Evolutionary conservation across 2,329 filamentous ascomycete genomes (phyloP), one percentile per base, ranked within the genome.

Genomic region (Xylariaceae sp.): DNA sequence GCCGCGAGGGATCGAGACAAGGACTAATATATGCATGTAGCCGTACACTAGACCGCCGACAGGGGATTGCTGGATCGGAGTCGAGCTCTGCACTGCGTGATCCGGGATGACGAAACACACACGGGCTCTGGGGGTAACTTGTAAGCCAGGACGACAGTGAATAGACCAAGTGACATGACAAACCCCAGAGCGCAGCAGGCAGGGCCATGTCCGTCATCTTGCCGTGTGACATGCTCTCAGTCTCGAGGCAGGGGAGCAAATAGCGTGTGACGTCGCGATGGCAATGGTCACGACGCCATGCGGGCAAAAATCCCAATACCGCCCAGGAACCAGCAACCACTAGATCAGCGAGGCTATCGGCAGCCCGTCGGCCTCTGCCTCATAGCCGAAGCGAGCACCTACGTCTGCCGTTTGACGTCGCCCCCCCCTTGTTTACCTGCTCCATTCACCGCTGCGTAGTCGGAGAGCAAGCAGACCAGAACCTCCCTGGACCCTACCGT

Each of bases 11-110:
- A 51, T 51, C 53, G 51, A 44, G 53, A 47, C 59, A 42, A 58
- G 61, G 61, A 56, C 55, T 43, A 47, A 58, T 57, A 51, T 59
- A 63, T 66, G 65, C 61, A 61, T 48, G 58, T 46, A 65, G 51
- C 65, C 65, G 64, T 45, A 46, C 44, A 53, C 53, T 55, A 51
- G 56, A 53, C 41, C 30, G 37, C 46, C 32, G 57, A 48, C 57
- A 62, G 53, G 57, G 61, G 56, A 53, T 54, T 56, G 54, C 63
- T 62, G 60, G 60, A 63, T 64, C 59, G 62, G 56, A 56, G 44
- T 57, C 56, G 58, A 56, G 49, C 49, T 58, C 48, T 62, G 58
- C 62, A 8, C 26, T 54, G 18, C 9, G 6, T 63, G 57, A 64
- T 65, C 60, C 63, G 52, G 53, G 56, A 59, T 55, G 53, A 60